These are phyloP conservation scores for Gracilariopsis chorda DNA, from an alignment of 23 red algal species.

Conservation along the genomic window DNA sequence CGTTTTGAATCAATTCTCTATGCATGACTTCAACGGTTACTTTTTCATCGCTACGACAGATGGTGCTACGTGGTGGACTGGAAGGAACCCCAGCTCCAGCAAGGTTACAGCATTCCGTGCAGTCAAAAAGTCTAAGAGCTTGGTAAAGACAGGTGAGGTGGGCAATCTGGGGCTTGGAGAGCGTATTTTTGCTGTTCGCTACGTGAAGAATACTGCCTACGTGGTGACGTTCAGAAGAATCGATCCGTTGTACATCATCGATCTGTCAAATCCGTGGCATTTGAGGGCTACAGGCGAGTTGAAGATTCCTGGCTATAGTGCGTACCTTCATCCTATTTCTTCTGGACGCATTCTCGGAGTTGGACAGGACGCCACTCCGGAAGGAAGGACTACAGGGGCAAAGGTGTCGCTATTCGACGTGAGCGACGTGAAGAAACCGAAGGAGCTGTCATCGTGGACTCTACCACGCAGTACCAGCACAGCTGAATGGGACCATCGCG, in stretches of 20 bases:
- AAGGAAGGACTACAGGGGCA: constrained; percentile 1
- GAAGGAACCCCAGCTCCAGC: not conserved
- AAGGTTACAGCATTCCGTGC: constrained; percentile 33
- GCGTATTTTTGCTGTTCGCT: constrained; percentile 35
- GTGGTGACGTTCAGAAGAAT: constrained; percentile 46
- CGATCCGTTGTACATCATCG: constrained; percentile 46
- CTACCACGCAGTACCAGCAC: not conserved
- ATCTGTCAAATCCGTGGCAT: constrained; percentile 31
- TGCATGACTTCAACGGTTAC: constrained; percentile 28
- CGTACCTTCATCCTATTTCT: constrained; percentile 30
- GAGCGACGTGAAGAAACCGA: constrained; percentile 5
- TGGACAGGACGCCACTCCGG: constrained; percentile 29
- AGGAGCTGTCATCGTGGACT: constrained; percentile 22
- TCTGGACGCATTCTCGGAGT: constrained; percentile 31
- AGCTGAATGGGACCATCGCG: constrained; percentile 45
- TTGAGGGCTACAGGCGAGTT: constrained; percentile 37
- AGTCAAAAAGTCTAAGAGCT: not conserved
- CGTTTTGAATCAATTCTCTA: constrained; percentile 45
- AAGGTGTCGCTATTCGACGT: constrained; percentile 57
- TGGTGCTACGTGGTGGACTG: constrained; percentile 14
- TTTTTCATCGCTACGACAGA: constrained; percentile 52
- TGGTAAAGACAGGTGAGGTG: constrained; percentile 38
- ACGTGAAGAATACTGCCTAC: constrained; percentile 17
- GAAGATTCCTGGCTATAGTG: constrained; percentile 41
- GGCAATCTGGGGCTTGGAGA: constrained; percentile 48